A percentile compares a stretch with the other conserved stretches of the same genome.
phyloP scores from a whole-genome alignment of 2,329 filamentous ascomycete species.

The Ascochyta pisi region DNA sequence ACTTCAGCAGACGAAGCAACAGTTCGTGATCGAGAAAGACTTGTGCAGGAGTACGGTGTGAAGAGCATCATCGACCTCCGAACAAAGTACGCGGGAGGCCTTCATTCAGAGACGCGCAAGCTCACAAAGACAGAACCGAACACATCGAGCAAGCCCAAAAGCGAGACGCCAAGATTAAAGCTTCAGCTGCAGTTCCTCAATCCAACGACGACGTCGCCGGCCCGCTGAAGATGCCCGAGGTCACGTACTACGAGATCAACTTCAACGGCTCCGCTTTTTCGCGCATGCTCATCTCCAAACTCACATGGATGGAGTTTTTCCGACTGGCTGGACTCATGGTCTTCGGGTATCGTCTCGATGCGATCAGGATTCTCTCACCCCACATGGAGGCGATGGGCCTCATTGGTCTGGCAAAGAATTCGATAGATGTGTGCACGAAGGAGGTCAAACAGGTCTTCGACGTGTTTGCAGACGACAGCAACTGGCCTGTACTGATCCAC shows the following conservation, averaged over 20 bases:
- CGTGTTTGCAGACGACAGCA: slow-evolving; percentile 55
- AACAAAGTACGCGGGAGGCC: slow-evolving; percentile 64
- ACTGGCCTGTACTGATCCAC: slow-evolving; percentile 74
- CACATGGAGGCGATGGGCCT: slow-evolving; percentile 77
- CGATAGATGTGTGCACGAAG: slow-evolving; percentile 69
- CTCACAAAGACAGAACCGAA: slow-evolving; percentile 65
- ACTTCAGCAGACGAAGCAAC: slow-evolving; percentile 71
- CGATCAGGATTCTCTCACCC: slow-evolving; percentile 71
- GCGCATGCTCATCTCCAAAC: slow-evolving; percentile 68
- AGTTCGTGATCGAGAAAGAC: slow-evolving; percentile 64
- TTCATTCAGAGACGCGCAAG: not conserved
- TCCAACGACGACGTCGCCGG: slow-evolving; percentile 61
- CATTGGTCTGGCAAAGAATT: slow-evolving; percentile 72
- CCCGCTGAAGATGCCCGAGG: slow-evolving; percentile 67
- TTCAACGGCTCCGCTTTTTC: slow-evolving; percentile 78
- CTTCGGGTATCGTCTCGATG: slow-evolving; percentile 71
- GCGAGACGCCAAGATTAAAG: slow-evolving; percentile 57
- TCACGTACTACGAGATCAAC: slow-evolving; percentile 71
- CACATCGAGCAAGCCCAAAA: slow-evolving; percentile 72
- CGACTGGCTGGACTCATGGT: slow-evolving; percentile 69
- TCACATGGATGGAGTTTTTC: slow-evolving; percentile 71
- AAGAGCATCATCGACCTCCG: slow-evolving; percentile 80
- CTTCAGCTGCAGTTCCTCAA: slow-evolving; percentile 54
- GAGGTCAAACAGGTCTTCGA: slow-evolving; percentile 66
- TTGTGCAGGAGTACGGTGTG: slow-evolving; percentile 68